These are phyloP conservation scores for Trametes sp. DNA, from an alignment of 1,284 basidiomycete species.

Conservation along the genomic window DNA sequence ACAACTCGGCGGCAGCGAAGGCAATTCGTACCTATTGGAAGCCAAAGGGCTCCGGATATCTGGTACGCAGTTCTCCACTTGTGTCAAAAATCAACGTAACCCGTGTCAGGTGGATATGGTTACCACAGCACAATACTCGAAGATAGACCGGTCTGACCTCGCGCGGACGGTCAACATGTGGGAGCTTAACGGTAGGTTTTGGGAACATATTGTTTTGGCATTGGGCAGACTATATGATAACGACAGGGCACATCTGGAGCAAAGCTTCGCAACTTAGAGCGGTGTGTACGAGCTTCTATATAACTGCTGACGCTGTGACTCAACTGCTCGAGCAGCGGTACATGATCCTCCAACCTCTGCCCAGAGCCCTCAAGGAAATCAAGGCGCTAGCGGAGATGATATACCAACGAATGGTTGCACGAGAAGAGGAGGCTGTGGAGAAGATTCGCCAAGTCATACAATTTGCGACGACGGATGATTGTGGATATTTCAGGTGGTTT, in stretches of 20 bases:
- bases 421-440: slow-evolving; percentile 52
- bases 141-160: slow-evolving; percentile 45
- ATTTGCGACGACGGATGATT: slow-evolving; percentile 54
- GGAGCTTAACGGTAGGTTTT: slow-evolving; percentile 45
- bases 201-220: slow-evolving; percentile 3
- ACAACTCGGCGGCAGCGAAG: slow-evolving; percentile 45
- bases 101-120: slow-evolving; percentile 48
- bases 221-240: no score
- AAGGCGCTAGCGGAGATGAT: slow-evolving; percentile 46
- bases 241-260: slow-evolving; percentile 42
- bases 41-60: slow-evolving; percentile 36
- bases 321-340: no score
- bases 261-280: slow-evolving; percentile 54
- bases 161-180: slow-evolving; percentile 48
- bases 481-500: slow-evolving; percentile 39
- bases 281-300: slow-evolving; percentile 35
- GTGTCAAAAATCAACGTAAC: background rate
- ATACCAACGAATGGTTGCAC: slow-evolving; percentile 48
- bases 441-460: slow-evolving; percentile 52
- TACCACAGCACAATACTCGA: slow-evolving; percentile 38
- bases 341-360: slow-evolving; percentile 47
- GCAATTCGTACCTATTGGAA: slow-evolving; percentile 49
- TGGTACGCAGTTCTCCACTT: slow-evolving; percentile 31
- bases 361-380: slow-evolving; percentile 46
- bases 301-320: no score